Base-by-base conservation (phyloP, 192 early-diverging fungal genomes). In the Coemansia javaensis region DNA sequence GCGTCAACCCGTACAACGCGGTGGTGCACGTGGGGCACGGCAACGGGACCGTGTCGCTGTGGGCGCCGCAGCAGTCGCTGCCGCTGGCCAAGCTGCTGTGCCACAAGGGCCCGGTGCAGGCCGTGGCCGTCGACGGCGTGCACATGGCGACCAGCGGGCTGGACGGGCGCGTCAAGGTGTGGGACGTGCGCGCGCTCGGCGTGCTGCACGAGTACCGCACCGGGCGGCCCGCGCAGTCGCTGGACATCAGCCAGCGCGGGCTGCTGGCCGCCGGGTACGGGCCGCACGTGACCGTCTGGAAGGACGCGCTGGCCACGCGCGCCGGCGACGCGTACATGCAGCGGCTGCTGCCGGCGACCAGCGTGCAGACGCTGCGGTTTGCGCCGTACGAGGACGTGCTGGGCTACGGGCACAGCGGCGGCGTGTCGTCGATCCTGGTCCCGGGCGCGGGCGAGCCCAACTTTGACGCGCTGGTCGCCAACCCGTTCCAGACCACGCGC, bases 321-420 rank as follows among this genome's bases (percentile, higher is more conserved):
- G 88, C 87, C 47, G 52, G 80, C 33, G 80, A 83, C 32, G 93
- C 93, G 22, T 98, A 98, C 65, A 90, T 98, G 87, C 76, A 65
- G 33, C 92, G 91, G 63, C 56, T 86, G 6, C 56, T 84, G 28
- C 72, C 84, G 8, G 59, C 64, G 5, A 70, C 75, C 0, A 48
- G 67, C 0, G 53, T 93, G 15, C 51, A 71, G 11, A 63, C 78
- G 38, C 27, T 92, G 11, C 31, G 56, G 7, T 96, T 98, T 71
- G 88, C 85, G 45, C 95, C 95, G n/a, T 98, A 81, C 82, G 95
- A 98, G 58, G 95, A 98, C 83, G 85, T 92, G 7, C 82, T 98
- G 13, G 92, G 87, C 14, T 62, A 88, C 38, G 90, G 89, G 15
- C 91, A 96, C 74, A 56, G 66, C 14, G 48, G 70, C 13, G 95